A percentile compares a stretch with the other conserved stretches of the same genome.
Evolutionary conservation across 2,329 filamentous ascomycete genomes (phyloP).

Genomic region (Penicillium sp.): DNA sequence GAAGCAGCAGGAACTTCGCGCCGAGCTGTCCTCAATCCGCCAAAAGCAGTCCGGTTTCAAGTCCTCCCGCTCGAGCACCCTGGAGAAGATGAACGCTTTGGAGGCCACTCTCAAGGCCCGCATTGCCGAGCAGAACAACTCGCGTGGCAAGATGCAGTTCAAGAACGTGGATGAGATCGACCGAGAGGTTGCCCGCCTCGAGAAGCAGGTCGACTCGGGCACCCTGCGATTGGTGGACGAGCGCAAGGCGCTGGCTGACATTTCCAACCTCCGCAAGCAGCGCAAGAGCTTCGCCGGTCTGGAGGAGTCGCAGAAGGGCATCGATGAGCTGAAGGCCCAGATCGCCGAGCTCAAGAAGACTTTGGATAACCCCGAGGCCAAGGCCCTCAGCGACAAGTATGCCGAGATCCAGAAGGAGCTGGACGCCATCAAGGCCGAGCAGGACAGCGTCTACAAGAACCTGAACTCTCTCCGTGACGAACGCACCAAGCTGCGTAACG

Average conservation of each 20-base stretch:
- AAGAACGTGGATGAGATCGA: conserved; percentile 87
- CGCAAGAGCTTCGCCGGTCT: conserved; percentile 87
- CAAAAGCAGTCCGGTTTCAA: conserved; percentile 85
- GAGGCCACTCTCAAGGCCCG: conserved; percentile 83
- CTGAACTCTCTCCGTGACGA: conserved; percentile 79
- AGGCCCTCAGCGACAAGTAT: conserved; percentile 82
- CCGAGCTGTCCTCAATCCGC: conserved; percentile 76
- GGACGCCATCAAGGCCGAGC: conserved; percentile 82
- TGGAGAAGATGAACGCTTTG: conserved; percentile 87
- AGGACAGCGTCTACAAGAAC: conserved; percentile 85
- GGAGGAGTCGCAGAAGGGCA: conserved; percentile 78
- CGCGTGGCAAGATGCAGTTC: conserved; percentile 72
- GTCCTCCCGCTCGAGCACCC: conserved; percentile 66
- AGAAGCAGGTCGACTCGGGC: conserved; percentile 80
- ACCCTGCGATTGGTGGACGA: conserved; percentile 95
- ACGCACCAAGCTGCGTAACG: conserved; percentile 71
- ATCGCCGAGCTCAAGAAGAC: conserved; percentile 83
- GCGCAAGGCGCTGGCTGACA: conserved; percentile 83
- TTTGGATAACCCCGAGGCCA: conserved; percentile 85
- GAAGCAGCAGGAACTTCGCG: conserved; percentile 77
- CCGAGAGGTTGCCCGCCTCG: conserved; percentile 69
- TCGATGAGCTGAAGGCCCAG: conserved; percentile 79
- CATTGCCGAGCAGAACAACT: conserved; percentile 79
- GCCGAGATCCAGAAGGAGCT: conserved; percentile 79
- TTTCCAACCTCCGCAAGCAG: conserved; percentile 75